Evolutionary conservation across 2,329 filamentous ascomycete genomes (phyloP).

Genomic region (Stenocarpella maydis): DNA sequence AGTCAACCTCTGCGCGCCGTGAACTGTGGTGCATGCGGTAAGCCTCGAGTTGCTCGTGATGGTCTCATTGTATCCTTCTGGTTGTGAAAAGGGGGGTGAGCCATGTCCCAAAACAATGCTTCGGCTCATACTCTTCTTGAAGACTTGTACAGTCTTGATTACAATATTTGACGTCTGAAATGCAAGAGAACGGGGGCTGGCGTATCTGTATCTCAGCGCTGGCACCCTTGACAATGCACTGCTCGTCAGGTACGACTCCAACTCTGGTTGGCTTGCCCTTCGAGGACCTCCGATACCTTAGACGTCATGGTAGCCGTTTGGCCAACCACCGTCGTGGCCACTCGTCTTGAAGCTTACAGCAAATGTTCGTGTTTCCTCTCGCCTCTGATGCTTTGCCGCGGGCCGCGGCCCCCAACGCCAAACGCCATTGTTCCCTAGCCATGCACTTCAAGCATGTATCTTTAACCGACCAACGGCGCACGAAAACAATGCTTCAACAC

Average conservation of each 20-base stretch:
- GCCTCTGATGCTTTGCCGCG: slow-evolving; percentile 16
- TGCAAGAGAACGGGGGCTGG: too few species aligned
- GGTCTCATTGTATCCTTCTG: background rate
- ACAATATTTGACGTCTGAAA: background rate
- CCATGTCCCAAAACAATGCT: background rate
- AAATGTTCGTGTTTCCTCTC: background rate
- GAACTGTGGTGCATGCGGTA: background rate
- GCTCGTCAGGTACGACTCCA: background rate
- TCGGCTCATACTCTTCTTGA: background rate
- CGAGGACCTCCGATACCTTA: background rate
- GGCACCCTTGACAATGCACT: background rate
- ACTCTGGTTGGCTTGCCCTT: background rate
- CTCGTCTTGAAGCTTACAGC: background rate
- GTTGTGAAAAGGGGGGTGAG: background rate
- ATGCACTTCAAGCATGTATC: background rate
- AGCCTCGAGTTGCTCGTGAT: background rate
- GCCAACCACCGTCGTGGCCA: background rate
- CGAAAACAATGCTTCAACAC: background rate
- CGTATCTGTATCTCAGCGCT: background rate
- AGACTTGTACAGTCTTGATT: background rate
- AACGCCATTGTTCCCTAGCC: slow-evolving; percentile 25
- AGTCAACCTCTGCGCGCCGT: background rate
- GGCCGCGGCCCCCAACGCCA: slow-evolving; percentile 27
- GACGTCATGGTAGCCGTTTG: background rate
- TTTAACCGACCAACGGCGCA: background rate